Base-by-base conservation (phyloP, 805 yeast genomes). In the Candida ascalaphidarum region DNA sequence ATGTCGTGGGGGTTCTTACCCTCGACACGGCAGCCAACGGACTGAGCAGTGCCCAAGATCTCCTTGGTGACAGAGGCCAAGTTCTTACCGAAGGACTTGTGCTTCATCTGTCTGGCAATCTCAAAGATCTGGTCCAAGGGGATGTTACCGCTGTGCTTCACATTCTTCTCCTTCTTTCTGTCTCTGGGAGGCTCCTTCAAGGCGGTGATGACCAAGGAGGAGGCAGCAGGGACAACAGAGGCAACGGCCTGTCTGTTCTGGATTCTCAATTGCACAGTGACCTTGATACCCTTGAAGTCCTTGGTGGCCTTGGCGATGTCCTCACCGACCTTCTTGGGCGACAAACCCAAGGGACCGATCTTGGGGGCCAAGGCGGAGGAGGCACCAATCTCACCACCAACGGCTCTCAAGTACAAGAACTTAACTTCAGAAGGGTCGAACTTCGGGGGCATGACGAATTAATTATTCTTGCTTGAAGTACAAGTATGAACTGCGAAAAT, bases 241-340 rank as follows among this genome's bases (percentile, higher is more conserved):
- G 94, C 95, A 52, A 80, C 73, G 58, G 98, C 98, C 76, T 92
- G 98, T 81, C 98, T 88, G 94, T 92, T 92, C 77, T 92, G 98
- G 63, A 92, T 88, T 69, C 80, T 92, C 69, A 92, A 79, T 75
- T 86, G 95, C 46, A 92, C 97, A 50, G 98, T 92, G 61, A 92
- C 97, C 71, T 89, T 84, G 61, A 92, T 89, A 78, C 98, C 98
- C 76, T 92, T 92, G 94, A 78, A 89, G 64, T 81, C 77, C 74
- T 83, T 81, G 74, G 98, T 89, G 67, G 98, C 98, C 81, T 92
- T 92, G 67, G 98, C 98, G 59, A 92, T 92, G 67, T 92, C 98
- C 74, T 92, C 98, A 88, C 98, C 98, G 63, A 92, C 96, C 81
- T 92, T 89, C 94, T 89, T 92, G 76, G 98, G 96, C 43, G 96